phyloP scores from a whole-genome alignment of 495 filamentous ascomycete species.

The Xylaria flabelliformis region DNA sequence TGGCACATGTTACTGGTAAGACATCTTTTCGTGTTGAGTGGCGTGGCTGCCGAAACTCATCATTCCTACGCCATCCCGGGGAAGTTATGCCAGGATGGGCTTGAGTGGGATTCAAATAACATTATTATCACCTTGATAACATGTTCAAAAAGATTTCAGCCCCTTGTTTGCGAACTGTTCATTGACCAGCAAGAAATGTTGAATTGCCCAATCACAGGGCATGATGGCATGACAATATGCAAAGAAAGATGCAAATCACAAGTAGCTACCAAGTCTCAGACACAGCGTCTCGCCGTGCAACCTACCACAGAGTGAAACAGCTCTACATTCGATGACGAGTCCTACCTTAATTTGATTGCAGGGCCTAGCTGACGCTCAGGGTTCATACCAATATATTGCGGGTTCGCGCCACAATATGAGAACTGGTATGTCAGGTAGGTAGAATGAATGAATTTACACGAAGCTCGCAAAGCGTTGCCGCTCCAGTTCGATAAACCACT shows the following conservation, averaged over 20 bases:
- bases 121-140: background rate
- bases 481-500: background rate
- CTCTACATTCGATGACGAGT: background rate
- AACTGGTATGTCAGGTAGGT: no score
- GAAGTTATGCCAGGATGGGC: background rate
- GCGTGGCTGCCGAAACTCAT: background rate
- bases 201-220: background rate
- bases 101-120: constrained; percentile 12
- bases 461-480: constrained; percentile 7
- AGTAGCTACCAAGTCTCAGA: constrained; percentile 18
- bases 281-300: constrained; percentile 27
- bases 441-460: no score
- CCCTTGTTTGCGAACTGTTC: background rate
- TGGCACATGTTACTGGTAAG: background rate
- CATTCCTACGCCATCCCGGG: background rate
- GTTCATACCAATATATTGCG: background rate
- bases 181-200: background rate
- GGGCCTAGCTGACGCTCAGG: background rate
- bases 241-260: constrained; percentile 20
- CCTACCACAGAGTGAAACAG: constrained; percentile 11
- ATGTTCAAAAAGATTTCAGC: background rate
- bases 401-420: background rate
- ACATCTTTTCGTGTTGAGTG: constrained; percentile 6
- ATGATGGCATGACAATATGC: background rate
- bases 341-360: constrained; percentile 9